Evolutionary conservation across 768 basidiomycete species (phyloP), one percentile per base, ranked within the genome.

Genomic region (Serendipita sp.): DNA sequence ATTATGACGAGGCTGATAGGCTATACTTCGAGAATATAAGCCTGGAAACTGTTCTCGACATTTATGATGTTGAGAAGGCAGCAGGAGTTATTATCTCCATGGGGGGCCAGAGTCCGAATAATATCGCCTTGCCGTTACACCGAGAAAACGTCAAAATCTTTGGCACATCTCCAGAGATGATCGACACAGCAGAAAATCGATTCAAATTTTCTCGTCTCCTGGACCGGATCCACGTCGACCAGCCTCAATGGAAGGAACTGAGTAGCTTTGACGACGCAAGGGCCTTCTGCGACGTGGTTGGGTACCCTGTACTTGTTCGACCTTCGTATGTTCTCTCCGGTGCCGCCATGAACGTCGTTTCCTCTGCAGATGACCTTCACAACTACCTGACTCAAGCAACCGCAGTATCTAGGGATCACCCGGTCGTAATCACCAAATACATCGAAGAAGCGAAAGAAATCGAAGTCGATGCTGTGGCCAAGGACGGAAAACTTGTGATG

Each of bases 361-460:
- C 88, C 65, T 94, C 91, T 10, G 79, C 81, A 46, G 87, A 95
- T 71, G 96, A 98, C 73, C 79, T 99, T 45, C 83, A 83, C 50
- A 91, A 84, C 73, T 99, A 97, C 73, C 81, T 99, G 65, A 88
- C 87, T 0, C 94, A 92, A 75, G 96, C 96, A 18, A 88, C 94
- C 23, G 93, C 90, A 63, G 93, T 99, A 64, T 99, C 96, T 46
- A 85, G 90, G 52, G 91, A 94, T 37, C 90, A 96, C 70, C 95
- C 95, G 1, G 94, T 97, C 67, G 95, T 99, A 69, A 98, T 98
- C 75, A 88, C 91, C 67, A 99, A 99, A 75, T 99, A 96, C 77
- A 96, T 99, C 73, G 95, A 98, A 73, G 91, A 96, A 73, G 96
- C 96, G 34, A 98, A 99, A 79, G 96, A 99, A 76, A 99, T 99